These are phyloP conservation scores for Castanea sativa DNA, from an alignment of 306 rosid genomes.

Conservation along the genomic window DNA sequence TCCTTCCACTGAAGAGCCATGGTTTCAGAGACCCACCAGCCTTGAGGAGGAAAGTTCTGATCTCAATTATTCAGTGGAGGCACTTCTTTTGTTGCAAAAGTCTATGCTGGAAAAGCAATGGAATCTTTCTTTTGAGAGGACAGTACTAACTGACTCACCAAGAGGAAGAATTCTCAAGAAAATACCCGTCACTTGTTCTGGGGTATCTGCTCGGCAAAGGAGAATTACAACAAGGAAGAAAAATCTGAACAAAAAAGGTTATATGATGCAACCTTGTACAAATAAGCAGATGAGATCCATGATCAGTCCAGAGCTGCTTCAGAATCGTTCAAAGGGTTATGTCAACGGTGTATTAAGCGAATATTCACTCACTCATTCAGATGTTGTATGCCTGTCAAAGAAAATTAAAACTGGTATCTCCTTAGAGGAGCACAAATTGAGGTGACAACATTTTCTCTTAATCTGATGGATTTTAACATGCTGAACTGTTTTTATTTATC, in stretches of 20 bases:
- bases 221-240: constrained; percentile 62
- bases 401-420: constrained; percentile 82
- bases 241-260: constrained; percentile 23
- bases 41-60: constrained; percentile 57
- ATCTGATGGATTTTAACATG: not conserved
- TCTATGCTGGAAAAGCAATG: constrained; percentile 96
- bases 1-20: constrained; percentile 38
- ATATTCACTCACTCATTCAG: constrained; percentile 78
- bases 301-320: constrained; percentile 55
- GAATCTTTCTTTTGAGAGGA: constrained; percentile 70
- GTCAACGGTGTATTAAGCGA: constrained; percentile 70
- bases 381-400: constrained; percentile 75
- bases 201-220: constrained; percentile 93
- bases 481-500: not conserved
- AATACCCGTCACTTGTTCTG: constrained; percentile 79
- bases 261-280: constrained; percentile 37
- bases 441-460: constrained; percentile 42
- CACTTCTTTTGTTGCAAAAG: constrained; percentile 87
- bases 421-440: constrained; percentile 68
- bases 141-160: constrained; percentile 28
- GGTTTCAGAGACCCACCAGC: constrained; percentile 38
- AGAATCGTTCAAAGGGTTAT: constrained; percentile 64
- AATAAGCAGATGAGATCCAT: constrained; percentile 37
- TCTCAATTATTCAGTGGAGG: constrained; percentile 67
- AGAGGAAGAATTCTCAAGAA: constrained; percentile 30